Evolutionary conservation across 129 eudicot genomes (phyloP), one percentile per base, ranked within the genome.

Genomic region (Glebionis coronaria): DNA sequence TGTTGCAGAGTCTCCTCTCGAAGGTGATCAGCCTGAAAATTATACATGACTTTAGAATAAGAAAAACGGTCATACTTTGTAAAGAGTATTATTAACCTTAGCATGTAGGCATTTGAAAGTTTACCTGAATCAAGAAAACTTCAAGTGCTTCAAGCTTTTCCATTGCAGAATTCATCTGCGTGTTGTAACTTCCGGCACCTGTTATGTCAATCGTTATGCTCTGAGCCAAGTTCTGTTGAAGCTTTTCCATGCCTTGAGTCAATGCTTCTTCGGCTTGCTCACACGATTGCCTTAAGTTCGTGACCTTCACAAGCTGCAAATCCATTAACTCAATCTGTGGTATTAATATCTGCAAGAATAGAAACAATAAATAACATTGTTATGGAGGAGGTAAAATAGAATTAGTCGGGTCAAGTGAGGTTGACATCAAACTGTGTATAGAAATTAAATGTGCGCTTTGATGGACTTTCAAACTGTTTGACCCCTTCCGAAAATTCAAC

Each of bases 261-360:
- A 94, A 79, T 20, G 99, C 99, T 71, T 94, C 99, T 69, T 94
- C 99, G 0, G 97, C 97, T 76, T 94, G 94, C 63, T 77, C 87
- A 31, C 97, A 94, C 0, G 88, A 90, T 15, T 82, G 95, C 35
- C 73, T 76, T 62, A 94, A 69, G 25, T 75, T 79, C 52, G 73
- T 55, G 1, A 87, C 79, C 14, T 74, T 77, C 63, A 63, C 76
- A 0, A 68, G 71, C 65, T 94, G 99, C 35, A 81, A 79, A 21
- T 84, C 92, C 0, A 73, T 73, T 70, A 94, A 83, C 74, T 83
- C 86, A 9, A 90, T 64, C 54, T 89, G 93, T 9, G 93, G 95
- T 77, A 78, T 73, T 54, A 94, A 63, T 28, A 89, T 76, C 99
- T 94, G 84, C 68, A 61, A 19, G 0, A 35, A 72, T 15, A 47